Percentiles rank a stretch among this genome's conserved stretches.
Conservation (phyloP, 2,329 filamentous ascomycete genomes). For the Epichloe festucae region DNA sequence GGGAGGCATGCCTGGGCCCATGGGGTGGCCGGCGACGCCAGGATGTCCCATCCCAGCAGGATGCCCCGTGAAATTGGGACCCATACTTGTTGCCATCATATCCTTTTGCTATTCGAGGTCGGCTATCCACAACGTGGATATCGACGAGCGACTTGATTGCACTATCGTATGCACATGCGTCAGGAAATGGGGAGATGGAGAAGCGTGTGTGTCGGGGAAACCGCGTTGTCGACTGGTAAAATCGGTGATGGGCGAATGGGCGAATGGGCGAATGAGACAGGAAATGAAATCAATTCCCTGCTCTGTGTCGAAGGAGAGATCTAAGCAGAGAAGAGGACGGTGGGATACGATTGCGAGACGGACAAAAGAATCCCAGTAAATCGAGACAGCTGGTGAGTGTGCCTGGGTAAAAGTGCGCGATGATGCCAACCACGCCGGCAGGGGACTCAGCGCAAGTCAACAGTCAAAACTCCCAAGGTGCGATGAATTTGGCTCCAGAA, state of each 20-base stretch:
- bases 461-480: not conserved
- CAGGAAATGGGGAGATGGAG: constrained; percentile 2
- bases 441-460: constrained; percentile 1
- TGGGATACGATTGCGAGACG: not conserved
- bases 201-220: not conserved
- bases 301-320: not conserved
- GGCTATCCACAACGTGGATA: constrained; percentile 48
- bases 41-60: constrained; percentile 60
- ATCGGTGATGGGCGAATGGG: not conserved
- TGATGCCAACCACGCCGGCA: constrained; percentile 4
- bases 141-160: constrained; percentile 32
- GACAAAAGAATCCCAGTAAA: not conserved
- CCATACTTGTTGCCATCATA: constrained; percentile 59
- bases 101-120: constrained; percentile 22
- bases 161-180: constrained; percentile 36
- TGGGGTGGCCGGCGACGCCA: constrained; percentile 53
- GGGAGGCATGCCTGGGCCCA: constrained; percentile 49
- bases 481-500: constrained; percentile 1
- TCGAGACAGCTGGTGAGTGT: constrained; percentile 3
- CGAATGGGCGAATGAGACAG: constrained; percentile 1
- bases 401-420: not conserved
- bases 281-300: not conserved
- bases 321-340: not conserved
- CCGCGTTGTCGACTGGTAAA: not conserved
- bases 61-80: constrained; percentile 52